A percentile compares a stretch with the other conserved stretches of the same genome.
These are phyloP conservation scores for Tolypocladium cylindrosporum DNA, from an alignment of 2,329 filamentous ascomycete species.

Conservation along the genomic window DNA sequence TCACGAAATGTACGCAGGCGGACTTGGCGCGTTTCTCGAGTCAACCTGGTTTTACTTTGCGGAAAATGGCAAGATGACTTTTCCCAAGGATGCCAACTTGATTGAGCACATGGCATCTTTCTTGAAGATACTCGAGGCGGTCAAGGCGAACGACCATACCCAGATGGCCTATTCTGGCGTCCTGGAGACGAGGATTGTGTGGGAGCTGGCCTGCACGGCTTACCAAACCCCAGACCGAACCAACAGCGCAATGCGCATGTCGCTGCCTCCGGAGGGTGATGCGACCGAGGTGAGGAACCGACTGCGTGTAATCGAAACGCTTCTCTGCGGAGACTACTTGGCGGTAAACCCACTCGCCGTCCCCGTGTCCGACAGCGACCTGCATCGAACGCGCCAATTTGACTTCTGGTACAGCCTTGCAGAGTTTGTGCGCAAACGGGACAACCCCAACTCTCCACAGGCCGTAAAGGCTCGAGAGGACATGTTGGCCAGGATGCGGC, in stretches of 20 bases:
- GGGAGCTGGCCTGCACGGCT: constrained; percentile 44
- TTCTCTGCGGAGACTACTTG: constrained; percentile 65
- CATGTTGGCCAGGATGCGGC: constrained; percentile 54
- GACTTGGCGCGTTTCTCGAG: constrained; percentile 69
- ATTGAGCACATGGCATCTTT: constrained; percentile 59
- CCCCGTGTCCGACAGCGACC: constrained; percentile 39
- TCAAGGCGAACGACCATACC: constrained; percentile 37
- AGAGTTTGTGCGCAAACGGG: constrained; percentile 49
- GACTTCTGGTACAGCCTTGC: constrained; percentile 79
- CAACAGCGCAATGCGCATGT: constrained; percentile 19
- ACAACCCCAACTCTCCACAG: constrained; percentile 38
- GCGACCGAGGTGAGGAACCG: constrained; percentile 56
- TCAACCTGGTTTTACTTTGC: constrained; percentile 66
- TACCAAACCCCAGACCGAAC: constrained; percentile 27
- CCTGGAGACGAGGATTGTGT: constrained; percentile 49
- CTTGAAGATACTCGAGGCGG: constrained; percentile 41
- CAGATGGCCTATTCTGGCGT: constrained; percentile 43
- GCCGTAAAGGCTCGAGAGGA: constrained; percentile 49
- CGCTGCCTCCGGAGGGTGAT: constrained; percentile 45
- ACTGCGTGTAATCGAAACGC: constrained; percentile 63
- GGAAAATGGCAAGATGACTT: constrained; percentile 32
- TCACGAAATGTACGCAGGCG: constrained; percentile 64
- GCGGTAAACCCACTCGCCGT: constrained; percentile 43
- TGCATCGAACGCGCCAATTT: constrained; percentile 50
- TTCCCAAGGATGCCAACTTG: constrained; percentile 44